A percentile compares a stretch with the other conserved stretches of the same genome.
These are phyloP conservation scores for Lasiosphaeria hispida DNA, from an alignment of 495 filamentous ascomycete species.

Conservation along the genomic window DNA sequence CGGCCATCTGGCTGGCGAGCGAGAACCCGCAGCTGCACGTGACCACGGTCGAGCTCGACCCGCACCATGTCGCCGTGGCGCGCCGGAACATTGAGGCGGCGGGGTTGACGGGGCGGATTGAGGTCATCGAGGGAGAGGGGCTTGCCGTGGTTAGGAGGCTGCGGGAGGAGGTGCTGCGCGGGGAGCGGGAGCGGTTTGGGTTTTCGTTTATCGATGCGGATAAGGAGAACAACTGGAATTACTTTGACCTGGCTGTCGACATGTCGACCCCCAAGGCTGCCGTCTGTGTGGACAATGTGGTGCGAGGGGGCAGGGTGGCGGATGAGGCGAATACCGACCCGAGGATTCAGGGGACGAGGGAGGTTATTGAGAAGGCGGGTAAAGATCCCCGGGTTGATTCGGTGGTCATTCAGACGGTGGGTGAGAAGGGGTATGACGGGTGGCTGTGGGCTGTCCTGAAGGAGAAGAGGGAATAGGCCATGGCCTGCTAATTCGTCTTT, in stretches of 20 bases:
- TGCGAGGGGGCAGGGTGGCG: conserved; percentile 38
- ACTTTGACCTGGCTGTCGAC: conserved; percentile 47
- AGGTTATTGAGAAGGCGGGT: conserved; percentile 46
- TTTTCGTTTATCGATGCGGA: conserved; percentile 55
- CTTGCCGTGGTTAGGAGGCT: conserved; percentile 45
- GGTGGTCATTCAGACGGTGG: conserved; percentile 49
- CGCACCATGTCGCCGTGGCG: conserved; percentile 41
- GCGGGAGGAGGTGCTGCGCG: conserved; percentile 42
- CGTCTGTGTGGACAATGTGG: conserved; percentile 51
- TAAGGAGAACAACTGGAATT: conserved; percentile 46
- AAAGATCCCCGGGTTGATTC: conserved; percentile 45
- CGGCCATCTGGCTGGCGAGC: conserved; percentile 49
- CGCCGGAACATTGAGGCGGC: conserved; percentile 40
- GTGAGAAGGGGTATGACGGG: conserved; percentile 54
- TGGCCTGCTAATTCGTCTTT: too few relatives aligned
- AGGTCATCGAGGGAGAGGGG: conserved; percentile 45
- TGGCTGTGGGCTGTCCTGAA: conserved; percentile 39
- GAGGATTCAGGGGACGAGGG: conserved; percentile 16
- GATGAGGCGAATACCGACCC: conserved; percentile 12
- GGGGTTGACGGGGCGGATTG: conserved; percentile 35
- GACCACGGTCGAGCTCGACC: conserved; percentile 46
- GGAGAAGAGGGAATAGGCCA: conserved; percentile 7
- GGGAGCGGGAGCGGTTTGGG: conserved; percentile 45
- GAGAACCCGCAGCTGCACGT: conserved; percentile 36
- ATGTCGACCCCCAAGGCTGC: conserved; percentile 35